A percentile compares a stretch with the other conserved stretches of the same genome.
These are phyloP conservation scores for Mycena leptocephala DNA, from an alignment of 768 basidiomycete genomes.

Conservation along the genomic window DNA sequence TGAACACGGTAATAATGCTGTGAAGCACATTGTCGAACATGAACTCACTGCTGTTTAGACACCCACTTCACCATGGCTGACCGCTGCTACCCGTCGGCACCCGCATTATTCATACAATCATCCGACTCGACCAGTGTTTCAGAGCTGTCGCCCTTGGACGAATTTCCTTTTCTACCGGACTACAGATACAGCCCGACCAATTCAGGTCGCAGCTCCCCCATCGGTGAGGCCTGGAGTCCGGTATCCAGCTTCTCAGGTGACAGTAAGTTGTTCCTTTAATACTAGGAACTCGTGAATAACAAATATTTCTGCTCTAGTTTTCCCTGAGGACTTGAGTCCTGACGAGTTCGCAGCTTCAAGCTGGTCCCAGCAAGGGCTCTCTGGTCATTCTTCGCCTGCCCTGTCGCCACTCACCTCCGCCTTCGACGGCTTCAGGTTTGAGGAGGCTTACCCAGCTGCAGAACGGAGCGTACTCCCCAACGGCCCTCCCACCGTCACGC, in stretches of 20 bases:
- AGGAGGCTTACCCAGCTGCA: conserved; percentile 14
- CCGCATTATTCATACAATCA: conserved; percentile 32
- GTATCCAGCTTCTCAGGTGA: conserved; percentile 34
- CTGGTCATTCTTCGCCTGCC: conserved; percentile 30
- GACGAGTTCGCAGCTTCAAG: conserved; percentile 17
- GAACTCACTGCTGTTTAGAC: conserved; percentile 14
- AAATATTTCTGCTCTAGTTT: conserved; percentile 23
- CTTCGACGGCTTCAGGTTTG: conserved; percentile 23
- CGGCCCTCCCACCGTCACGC: conserved; percentile 22
- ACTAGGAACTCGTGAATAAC: background rate
- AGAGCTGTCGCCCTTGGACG: conserved; percentile 29
- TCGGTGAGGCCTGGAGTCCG: conserved; percentile 29
- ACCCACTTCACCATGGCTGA: background rate
- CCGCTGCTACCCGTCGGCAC: conserved; percentile 19
- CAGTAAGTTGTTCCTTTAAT: conserved; percentile 1
- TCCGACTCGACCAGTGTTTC: conserved; percentile 22
- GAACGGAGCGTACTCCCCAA: conserved; percentile 22
- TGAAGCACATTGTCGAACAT: background rate
- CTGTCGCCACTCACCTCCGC: conserved; percentile 34
- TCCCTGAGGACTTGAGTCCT: conserved; percentile 21
- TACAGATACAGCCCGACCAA: conserved; percentile 29
- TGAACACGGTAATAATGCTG: conserved; percentile 17
- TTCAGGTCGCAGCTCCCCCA: conserved; percentile 35
- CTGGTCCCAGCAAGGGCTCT: conserved; percentile 16
- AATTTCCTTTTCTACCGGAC: conserved; percentile 13